phyloP scores from a whole-genome alignment of 345 rosid genomes.

The Pugionium dolabratum region DNA sequence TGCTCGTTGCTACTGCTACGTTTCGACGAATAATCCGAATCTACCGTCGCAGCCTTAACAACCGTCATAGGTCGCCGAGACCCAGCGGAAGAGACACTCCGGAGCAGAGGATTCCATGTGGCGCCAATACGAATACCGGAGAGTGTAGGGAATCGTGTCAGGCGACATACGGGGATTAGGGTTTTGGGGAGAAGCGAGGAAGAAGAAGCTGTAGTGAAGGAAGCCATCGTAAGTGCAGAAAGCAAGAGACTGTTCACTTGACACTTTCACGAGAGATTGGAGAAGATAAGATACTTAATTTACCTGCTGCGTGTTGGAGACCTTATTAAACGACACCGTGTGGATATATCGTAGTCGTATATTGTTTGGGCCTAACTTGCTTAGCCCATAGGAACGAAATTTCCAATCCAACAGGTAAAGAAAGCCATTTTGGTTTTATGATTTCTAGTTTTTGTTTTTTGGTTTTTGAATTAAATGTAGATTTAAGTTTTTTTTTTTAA shows the following conservation, averaged over 20 bases:
- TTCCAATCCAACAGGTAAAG: no score
- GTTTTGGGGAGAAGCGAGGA: slow-evolving; percentile 47
- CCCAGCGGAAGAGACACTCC: slow-evolving; percentile 19
- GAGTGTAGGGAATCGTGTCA: background rate
- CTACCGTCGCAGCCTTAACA: slow-evolving; percentile 54
- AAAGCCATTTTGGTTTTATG: no score
- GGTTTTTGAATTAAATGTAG: no score
- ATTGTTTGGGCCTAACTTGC: slow-evolving; percentile 31
- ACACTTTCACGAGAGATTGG: background rate
- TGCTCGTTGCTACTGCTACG: slow-evolving; percentile 70
- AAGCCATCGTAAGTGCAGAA: slow-evolving; percentile 49
- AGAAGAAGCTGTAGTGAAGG: slow-evolving; percentile 43
- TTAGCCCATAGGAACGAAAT: background rate
- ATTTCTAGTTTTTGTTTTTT: no score
- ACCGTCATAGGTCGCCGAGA: slow-evolving; percentile 37
- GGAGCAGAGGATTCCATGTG: slow-evolving; percentile 22
- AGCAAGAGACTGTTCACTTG: slow-evolving; percentile 15
- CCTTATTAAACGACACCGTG: background rate
- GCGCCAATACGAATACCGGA: slow-evolving; percentile 11
- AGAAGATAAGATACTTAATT: slow-evolving; percentile 31
- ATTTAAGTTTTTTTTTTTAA: no score
- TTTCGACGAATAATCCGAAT: slow-evolving; percentile 63
- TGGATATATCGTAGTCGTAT: background rate
- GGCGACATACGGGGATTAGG: slow-evolving; percentile 37
- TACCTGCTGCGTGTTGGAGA: background rate